These are phyloP conservation scores for Dendrobium catenatum DNA, from an alignment of 106 monocot species.

Conservation along the genomic window DNA sequence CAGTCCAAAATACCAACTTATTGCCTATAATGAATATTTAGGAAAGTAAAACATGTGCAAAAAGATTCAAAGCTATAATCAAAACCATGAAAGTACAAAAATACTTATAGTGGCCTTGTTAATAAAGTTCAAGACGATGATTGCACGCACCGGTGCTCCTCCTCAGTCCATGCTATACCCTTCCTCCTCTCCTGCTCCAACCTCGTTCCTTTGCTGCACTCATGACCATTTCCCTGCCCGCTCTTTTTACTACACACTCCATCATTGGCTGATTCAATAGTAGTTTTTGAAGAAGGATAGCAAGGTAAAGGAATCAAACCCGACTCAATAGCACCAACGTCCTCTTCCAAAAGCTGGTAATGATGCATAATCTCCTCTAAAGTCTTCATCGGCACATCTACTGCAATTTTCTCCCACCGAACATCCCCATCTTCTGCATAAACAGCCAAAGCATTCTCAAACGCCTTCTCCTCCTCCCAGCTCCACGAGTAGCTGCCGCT, in stretches of 20 bases:
- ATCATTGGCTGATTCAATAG: conserved; percentile 16
- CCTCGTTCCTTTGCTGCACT: conserved; percentile 50
- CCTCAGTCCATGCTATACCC: conserved; percentile 94
- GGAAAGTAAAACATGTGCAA: background rate
- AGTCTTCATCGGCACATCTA: conserved; percentile 44
- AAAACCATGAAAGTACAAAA: background rate
- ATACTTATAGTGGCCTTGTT: background rate
- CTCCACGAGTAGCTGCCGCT: conserved; percentile 60
- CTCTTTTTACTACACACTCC: conserved; percentile 28
- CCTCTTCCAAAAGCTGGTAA: conserved; percentile 67
- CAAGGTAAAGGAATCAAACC: conserved; percentile 65
- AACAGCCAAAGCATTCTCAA: conserved; percentile 65
- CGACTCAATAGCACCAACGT: conserved; percentile 62
- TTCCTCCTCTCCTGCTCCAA: conserved; percentile 79
- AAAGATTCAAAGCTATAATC: background rate
- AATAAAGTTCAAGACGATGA: background rate
- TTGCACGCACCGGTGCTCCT: conserved; percentile 78
- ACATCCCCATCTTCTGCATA: conserved; percentile 25
- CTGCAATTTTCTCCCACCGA: conserved; percentile 70
- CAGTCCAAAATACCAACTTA: background rate
- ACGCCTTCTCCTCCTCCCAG: conserved; percentile 80
- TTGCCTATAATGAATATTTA: background rate
- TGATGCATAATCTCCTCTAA: conserved; percentile 65
- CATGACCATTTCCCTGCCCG: conserved; percentile 22
- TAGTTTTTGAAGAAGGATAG: conserved; percentile 45